phyloP scores from a whole-genome alignment of 1,139 yeast genomes.

The Suhomyces bribrorum region DNA sequence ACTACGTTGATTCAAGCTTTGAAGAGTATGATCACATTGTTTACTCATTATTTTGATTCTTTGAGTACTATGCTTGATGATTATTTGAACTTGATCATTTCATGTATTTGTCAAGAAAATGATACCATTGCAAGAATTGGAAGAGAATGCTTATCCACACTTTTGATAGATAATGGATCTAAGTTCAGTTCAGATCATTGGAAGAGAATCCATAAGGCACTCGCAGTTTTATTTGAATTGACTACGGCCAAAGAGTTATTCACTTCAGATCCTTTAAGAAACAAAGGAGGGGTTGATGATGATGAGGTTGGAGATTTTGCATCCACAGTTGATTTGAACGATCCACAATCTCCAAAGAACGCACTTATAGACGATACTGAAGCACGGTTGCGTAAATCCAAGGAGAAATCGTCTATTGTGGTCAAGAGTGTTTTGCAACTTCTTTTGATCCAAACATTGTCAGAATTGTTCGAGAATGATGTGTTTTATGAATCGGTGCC shows the following conservation, averaged over 20 bases:
- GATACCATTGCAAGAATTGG: slow-evolving; percentile 96
- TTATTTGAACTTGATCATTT: slow-evolving; percentile 71
- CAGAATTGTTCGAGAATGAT: slow-evolving; percentile 75
- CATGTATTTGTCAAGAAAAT: slow-evolving; percentile 94
- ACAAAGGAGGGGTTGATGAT: slow-evolving; percentile 19
- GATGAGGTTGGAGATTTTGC: slow-evolving; percentile 18
- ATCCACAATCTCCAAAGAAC: slow-evolving; percentile 14
- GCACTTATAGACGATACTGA: slow-evolving; percentile 24
- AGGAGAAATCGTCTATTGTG: slow-evolving; percentile 76
- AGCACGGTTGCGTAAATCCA: slow-evolving; percentile 31
- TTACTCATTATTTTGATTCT: slow-evolving; percentile 76
- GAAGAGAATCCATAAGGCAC: slow-evolving; percentile 65
- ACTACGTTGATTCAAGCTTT: slow-evolving; percentile 95
- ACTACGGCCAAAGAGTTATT: slow-evolving; percentile 89
- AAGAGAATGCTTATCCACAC: slow-evolving; percentile 78
- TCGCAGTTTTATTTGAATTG: slow-evolving; percentile 67
- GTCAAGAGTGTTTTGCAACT: slow-evolving; percentile 90
- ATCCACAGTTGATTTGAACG: slow-evolving; percentile 17
- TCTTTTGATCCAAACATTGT: slow-evolving; percentile 81
- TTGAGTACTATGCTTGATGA: slow-evolving; percentile 75
- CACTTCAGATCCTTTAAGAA: slow-evolving; percentile 61
- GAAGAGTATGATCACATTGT: slow-evolving; percentile 80
- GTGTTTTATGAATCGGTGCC: slow-evolving; percentile 72
- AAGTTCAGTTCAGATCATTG: slow-evolving; percentile 70
- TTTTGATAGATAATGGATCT: slow-evolving; percentile 71